A percentile compares a stretch with the other conserved stretches of the same genome.
Conservation (phyloP, 768 basidiomycete species). For the Tricholoma flavovirens region DNA sequence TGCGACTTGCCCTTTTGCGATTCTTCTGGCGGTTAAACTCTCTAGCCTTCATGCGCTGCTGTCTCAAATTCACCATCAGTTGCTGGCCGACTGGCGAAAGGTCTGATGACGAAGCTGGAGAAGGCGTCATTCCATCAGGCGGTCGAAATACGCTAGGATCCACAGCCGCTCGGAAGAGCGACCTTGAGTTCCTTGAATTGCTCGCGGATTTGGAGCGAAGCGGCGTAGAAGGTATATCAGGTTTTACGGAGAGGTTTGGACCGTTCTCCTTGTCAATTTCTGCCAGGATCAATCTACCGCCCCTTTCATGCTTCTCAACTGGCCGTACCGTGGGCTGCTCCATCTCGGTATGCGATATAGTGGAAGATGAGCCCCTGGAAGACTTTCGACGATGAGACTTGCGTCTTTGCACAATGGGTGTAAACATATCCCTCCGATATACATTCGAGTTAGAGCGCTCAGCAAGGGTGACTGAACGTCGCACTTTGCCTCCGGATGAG, state of each 20-base stretch:
- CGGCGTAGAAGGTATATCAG: constrained; percentile 41
- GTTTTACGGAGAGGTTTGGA: constrained; percentile 26
- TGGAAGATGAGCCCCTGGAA: constrained; percentile 21
- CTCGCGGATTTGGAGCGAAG: constrained; percentile 29
- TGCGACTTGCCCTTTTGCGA: neutral
- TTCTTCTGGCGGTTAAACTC: constrained; percentile 27
- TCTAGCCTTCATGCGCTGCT: constrained; percentile 36
- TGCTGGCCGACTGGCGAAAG: constrained; percentile 62
- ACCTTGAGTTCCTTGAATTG: constrained; percentile 18
- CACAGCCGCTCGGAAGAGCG: constrained; percentile 33
- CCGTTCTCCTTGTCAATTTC: constrained; percentile 38
- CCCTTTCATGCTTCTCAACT: constrained; percentile 9
- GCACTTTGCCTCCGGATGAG: constrained; percentile 20
- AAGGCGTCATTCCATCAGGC: constrained; percentile 40
- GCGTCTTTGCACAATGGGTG: constrained; percentile 27
- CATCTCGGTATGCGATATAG: constrained; percentile 10
- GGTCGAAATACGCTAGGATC: constrained; percentile 42
- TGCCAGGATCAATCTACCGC: constrained; percentile 12
- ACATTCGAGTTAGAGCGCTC: constrained; percentile 19
- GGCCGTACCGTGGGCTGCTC: constrained; percentile 12
- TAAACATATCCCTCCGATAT: constrained; percentile 24
- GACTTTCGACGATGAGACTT: constrained; percentile 22
- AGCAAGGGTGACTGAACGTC: constrained; percentile 23
- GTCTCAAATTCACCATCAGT: constrained; percentile 62
- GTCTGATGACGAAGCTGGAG: constrained; percentile 68